A percentile compares a stretch with the other conserved stretches of the same genome.
Conservation (phyloP, 2,329 filamentous ascomycete species). For the Cladosporium sp. region DNA sequence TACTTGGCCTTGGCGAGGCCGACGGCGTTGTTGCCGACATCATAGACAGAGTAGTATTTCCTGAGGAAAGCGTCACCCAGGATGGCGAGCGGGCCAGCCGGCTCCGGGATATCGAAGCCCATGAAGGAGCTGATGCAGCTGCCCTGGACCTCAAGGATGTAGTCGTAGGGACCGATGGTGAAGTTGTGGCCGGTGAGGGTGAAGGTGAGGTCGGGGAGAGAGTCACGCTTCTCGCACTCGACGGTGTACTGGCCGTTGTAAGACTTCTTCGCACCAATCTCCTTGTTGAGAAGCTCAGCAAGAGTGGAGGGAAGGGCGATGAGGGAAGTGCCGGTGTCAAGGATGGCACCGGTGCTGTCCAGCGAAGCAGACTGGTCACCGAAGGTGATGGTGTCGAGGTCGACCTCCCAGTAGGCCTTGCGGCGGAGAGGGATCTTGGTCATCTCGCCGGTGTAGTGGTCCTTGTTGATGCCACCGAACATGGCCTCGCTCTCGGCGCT, state of each 20-base stretch:
- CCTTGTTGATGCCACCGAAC: slow-evolving; percentile 82
- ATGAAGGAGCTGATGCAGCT: slow-evolving; percentile 97
- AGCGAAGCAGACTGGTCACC: slow-evolving; percentile 81
- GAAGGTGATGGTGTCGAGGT: slow-evolving; percentile 85
- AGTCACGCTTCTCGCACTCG: slow-evolving; percentile 77
- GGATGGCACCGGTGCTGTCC: slow-evolving; percentile 90
- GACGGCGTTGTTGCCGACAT: slow-evolving; percentile 81
- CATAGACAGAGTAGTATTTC: slow-evolving; percentile 93
- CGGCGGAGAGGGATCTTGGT: slow-evolving; percentile 90
- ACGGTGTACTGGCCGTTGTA: slow-evolving; percentile 96
- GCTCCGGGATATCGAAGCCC: slow-evolving; percentile 80
- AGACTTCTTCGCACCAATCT: slow-evolving; percentile 96
- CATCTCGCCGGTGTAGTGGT: slow-evolving; percentile 78
- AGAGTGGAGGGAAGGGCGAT: slow-evolving; percentile 88
- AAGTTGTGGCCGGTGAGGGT: slow-evolving; percentile 88
- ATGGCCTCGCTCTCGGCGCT: slow-evolving; percentile 75
- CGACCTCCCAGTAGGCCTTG: slow-evolving; percentile 99
- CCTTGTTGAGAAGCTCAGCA: slow-evolving; percentile 91
- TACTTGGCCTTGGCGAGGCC: slow-evolving; percentile 82
- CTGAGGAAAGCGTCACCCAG: slow-evolving; percentile 79
- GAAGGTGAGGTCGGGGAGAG: slow-evolving; percentile 86
- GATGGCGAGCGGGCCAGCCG: slow-evolving; percentile 86
- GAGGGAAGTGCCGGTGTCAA: slow-evolving; percentile 96
- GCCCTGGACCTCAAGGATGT: slow-evolving; percentile 91
- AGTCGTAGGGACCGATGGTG: slow-evolving; percentile 80